Evolutionary conservation across 202 grass and related monocot species (phyloP).

Genomic region (Eragrostis tef): DNA sequence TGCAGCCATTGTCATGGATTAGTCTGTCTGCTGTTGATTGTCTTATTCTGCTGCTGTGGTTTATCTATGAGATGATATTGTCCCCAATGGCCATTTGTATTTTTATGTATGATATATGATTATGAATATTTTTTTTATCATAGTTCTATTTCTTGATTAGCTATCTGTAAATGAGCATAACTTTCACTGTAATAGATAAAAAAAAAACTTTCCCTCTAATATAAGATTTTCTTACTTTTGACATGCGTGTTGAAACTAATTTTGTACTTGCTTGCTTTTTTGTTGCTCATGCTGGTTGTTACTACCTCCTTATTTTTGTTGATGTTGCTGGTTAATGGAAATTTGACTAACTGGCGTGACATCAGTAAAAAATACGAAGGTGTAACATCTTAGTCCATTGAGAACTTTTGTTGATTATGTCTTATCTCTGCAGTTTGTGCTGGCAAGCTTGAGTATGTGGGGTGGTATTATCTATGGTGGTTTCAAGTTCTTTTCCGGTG

Average conservation of each 20-base stretch:
- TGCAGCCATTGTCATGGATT: no score
- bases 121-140: neutral
- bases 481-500: constrained; percentile 50
- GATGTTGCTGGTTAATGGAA: neutral
- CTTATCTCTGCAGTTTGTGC: constrained; percentile 71
- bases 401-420: constrained; percentile 13
- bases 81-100: no score
- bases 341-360: no score
- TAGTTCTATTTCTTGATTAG: constrained; percentile 22
- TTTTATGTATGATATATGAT: neutral
- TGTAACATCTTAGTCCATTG: neutral
- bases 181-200: no score
- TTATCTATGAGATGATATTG: no score
- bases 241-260: neutral
- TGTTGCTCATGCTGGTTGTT: neutral
- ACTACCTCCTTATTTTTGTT: no score
- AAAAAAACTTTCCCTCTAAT: no score
- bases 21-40: no score
- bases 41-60: no score
- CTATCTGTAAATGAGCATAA: neutral
- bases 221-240: neutral
- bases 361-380: no score
- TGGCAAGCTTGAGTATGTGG: constrained; percentile 74
- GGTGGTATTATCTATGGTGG: constrained; percentile 62
- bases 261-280: constrained; percentile 3